Percentiles rank a stretch among this genome's conserved stretches.
phyloP scores from a whole-genome alignment of 202 grass and related monocot genomes.

The Carex sylvatica region DNA sequence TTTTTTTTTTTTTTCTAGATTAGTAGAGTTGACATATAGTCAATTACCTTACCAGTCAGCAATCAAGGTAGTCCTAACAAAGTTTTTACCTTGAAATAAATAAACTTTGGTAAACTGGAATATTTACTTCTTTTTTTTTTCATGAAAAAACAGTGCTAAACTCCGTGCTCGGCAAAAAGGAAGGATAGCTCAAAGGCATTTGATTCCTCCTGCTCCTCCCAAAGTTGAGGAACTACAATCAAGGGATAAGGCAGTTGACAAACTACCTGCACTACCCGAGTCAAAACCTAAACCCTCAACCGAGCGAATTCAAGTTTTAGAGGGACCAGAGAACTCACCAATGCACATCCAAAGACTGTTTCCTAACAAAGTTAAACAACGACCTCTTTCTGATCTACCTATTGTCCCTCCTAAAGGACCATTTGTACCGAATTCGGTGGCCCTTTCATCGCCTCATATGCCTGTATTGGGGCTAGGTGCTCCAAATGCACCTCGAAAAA shows the following conservation, averaged over 20 bases:
- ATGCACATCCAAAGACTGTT: conserved; percentile 14
- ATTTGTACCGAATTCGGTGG: conserved; percentile 46
- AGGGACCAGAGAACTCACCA: conserved; percentile 1
- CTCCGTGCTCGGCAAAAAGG: conserved; percentile 92
- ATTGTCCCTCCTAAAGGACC: conserved; percentile 23
- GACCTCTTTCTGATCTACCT: conserved; percentile 32
- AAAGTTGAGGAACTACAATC: conserved; percentile 36
- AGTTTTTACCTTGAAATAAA: neutral
- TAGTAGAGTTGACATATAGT: neutral
- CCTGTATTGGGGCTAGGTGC: conserved; percentile 93
- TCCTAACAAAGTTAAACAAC: conserved; percentile 27
- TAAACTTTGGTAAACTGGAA: neutral
- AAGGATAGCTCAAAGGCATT: conserved; percentile 68
- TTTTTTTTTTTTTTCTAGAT: neutral
- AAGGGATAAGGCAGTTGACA: conserved; percentile 18
- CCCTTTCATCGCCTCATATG: conserved; percentile 43
- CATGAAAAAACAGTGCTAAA: conserved; percentile 67
- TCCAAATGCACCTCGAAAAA: conserved; percentile 60
- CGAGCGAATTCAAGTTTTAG: neutral
- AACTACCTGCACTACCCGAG: neutral
- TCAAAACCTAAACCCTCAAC: conserved; percentile 1
- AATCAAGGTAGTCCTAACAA: conserved; percentile 3
- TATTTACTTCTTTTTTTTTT: conserved; percentile 33
- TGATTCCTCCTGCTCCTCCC: conserved; percentile 36
- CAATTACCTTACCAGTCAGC: neutral